Evolutionary conservation across 2,329 filamentous ascomycete species (phyloP).

Genomic region (Neofusicoccum sp.): DNA sequence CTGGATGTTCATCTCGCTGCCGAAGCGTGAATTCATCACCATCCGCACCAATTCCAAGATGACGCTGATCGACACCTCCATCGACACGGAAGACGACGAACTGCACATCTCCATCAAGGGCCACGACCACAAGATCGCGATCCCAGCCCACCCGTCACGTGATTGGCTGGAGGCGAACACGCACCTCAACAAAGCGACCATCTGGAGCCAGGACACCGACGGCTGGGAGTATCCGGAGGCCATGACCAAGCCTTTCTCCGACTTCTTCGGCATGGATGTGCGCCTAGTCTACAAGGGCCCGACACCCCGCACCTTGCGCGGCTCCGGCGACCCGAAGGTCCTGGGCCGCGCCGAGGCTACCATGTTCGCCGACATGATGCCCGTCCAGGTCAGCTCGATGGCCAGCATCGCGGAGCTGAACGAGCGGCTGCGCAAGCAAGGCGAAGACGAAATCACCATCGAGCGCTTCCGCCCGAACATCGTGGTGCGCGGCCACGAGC

Average conservation of each 20-base stretch:
- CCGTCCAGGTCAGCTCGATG: conserved; percentile 56
- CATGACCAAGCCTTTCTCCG: conserved; percentile 54
- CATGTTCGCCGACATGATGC: conserved; percentile 61
- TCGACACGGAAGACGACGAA: conserved; percentile 39
- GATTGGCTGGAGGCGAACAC: conserved; percentile 57
- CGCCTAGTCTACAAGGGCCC: conserved; percentile 63
- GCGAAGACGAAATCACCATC: conserved; percentile 53
- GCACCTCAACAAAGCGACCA: conserved; percentile 48
- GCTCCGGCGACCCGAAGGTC: conserved; percentile 54
- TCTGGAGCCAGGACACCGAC: conserved; percentile 61
- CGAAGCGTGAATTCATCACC: conserved; percentile 57
- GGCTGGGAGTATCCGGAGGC: conserved; percentile 53
- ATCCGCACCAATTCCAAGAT: conserved; percentile 61
- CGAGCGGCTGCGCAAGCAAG: conserved; percentile 43
- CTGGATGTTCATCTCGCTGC: conserved; percentile 64
- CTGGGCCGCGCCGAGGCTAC: conserved; percentile 56
- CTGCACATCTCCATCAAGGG: conserved; percentile 52
- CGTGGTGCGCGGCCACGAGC: conserved; percentile 53
- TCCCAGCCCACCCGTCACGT: conserved; percentile 55
- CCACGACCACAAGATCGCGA: conserved; percentile 45
- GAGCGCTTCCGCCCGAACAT: conserved; percentile 66
- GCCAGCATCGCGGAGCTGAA: conserved; percentile 60
- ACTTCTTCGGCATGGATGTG: conserved; percentile 57
- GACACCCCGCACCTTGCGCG: conserved; percentile 52
- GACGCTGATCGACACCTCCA: conserved; percentile 60